Evolutionary conservation across 805 yeast species (phyloP), one percentile per base, ranked within the genome.

Genomic region (Candida chilensis): DNA sequence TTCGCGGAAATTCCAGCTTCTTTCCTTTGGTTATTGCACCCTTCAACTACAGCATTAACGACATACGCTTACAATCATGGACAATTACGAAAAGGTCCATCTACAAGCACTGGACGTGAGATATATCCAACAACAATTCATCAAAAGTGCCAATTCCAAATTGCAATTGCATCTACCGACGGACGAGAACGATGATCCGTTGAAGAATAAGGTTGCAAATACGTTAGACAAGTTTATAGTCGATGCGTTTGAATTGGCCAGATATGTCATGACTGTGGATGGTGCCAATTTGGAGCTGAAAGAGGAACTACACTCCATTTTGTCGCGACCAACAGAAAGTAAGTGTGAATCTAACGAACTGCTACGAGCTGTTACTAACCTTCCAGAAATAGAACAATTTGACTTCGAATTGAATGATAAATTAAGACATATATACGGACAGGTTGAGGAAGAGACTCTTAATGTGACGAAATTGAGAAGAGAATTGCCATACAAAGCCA

Each of bases 361-460:
- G 45, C 5, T 41, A 41, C 27, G 38, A 40, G 22, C 37, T 35
- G 25, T 44, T 15, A 37, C 40, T 31, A 44, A 41, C 31, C 2
- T 12, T 63, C 7, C 57, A 33, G 67, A 67, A 34, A 64, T 74
- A 6, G 92, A 79, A 46, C 86, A 88, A 1, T 81, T 79, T 49
- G 90, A 84, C 44, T 52, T 67, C 24, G 75, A 67, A 13, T 50
- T 81, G 35, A 78, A 80, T 48, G 76, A 71, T 34, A 48, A 61
- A 32, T 65, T 83, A 17, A 58, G 90, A 28, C 59, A 64, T 29
- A 41, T 71, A 29, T 71, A 81, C 37, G 64, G 64, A 29, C 61
- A 67, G 22, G 77, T 82, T 34, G 94, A 84, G 38, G 67, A 64
- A 28, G 71, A 70, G 36, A 73, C 85, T 0, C 65, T 74, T 1